Percentiles rank a stretch among this genome's conserved stretches.
These are phyloP conservation scores for Fragilaria radians DNA, from an alignment of 108 stramenopile species.

Conservation along the genomic window DNA sequence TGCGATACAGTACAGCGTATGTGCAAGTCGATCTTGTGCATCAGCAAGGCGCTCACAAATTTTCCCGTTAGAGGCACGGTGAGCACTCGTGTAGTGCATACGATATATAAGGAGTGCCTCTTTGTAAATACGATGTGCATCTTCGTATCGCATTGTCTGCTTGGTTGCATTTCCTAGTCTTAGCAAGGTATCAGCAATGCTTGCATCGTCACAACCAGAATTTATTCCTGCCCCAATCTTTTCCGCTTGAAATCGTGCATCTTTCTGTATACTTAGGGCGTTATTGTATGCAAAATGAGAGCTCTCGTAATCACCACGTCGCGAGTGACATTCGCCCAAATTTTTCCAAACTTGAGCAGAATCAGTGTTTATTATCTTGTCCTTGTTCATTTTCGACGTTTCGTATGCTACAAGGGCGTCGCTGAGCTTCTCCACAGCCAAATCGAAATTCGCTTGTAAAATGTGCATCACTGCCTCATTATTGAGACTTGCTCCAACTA, in stretches of 20 bases:
- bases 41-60: constrained; percentile 10
- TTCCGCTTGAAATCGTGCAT: neutral
- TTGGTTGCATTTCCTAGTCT: constrained; percentile 20
- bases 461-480: constrained; percentile 26
- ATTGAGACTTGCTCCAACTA: constrained; percentile 22
- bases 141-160: constrained; percentile 2
- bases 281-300: constrained; percentile 9
- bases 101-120: constrained; percentile 26
- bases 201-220: constrained; percentile 6
- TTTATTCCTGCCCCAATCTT: neutral
- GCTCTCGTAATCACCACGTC: constrained; percentile 7
- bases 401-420: constrained; percentile 21
- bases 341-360: constrained; percentile 27
- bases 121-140: constrained; percentile 12
- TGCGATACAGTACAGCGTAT: constrained; percentile 25
- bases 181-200: constrained; percentile 22
- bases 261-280: constrained; percentile 24
- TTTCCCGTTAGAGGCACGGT: constrained; percentile 2
- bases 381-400: neutral
- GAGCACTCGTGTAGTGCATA: constrained; percentile 2
- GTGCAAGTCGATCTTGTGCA: constrained; percentile 28
- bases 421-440: constrained; percentile 16
- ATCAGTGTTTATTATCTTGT: constrained; percentile 6
- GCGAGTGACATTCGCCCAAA: constrained; percentile 20
- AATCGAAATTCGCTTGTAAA: constrained; percentile 13